Evolutionary conservation across 495 filamentous ascomycete species (phyloP).

Genomic region (Hypoxylon intermedium): DNA sequence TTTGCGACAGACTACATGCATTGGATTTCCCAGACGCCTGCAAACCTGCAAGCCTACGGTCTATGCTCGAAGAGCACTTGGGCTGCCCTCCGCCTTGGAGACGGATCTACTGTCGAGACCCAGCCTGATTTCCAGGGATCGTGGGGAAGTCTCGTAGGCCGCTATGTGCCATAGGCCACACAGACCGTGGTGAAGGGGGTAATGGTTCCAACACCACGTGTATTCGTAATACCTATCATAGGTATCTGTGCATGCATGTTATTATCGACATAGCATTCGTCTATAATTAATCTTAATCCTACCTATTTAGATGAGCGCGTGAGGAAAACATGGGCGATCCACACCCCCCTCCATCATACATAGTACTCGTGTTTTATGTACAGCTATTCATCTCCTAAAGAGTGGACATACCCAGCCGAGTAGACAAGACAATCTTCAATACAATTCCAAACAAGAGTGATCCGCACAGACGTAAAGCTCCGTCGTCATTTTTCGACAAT

Average conservation of each 20-base stretch:
- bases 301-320: background rate
- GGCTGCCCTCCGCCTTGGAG: slow-evolving; percentile 36
- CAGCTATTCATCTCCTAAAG: no score
- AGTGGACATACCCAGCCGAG: no score
- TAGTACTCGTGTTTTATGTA: no score
- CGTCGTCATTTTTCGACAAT: background rate
- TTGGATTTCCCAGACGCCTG: slow-evolving; percentile 43
- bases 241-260: slow-evolving; percentile 12
- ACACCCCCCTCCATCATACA: no score
- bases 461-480: no score
- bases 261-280: slow-evolving; percentile 10
- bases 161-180: slow-evolving; percentile 49
- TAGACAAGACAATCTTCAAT: no score
- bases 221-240: slow-evolving; percentile 10
- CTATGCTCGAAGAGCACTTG: slow-evolving; percentile 47
- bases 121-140: slow-evolving; percentile 55
- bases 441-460: no score
- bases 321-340: no score
- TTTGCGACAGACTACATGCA: slow-evolving; percentile 45
- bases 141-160: slow-evolving; percentile 64
- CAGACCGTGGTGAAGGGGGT: background rate
- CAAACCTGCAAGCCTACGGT: slow-evolving; percentile 49
- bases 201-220: slow-evolving; percentile 9
- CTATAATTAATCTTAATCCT: background rate
- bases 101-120: slow-evolving; percentile 45